Evolutionary conservation across 2,329 filamentous ascomycete species (phyloP).

Genomic region (Sphaerostilbella broomeana): DNA sequence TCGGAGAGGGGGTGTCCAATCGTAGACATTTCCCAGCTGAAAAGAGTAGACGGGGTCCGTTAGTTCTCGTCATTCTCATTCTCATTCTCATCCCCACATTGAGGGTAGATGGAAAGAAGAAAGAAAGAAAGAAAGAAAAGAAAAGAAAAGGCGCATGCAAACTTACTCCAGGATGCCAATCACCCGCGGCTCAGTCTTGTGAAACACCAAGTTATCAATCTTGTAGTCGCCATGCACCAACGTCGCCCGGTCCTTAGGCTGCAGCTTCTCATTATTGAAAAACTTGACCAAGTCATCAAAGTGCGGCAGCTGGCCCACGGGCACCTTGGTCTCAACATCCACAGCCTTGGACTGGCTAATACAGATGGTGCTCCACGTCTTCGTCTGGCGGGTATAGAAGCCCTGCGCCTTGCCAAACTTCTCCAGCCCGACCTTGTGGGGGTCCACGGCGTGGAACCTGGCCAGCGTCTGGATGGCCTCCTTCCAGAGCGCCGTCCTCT

Average conservation of each 20-base stretch:
- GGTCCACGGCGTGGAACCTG: conserved; percentile 71
- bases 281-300: conserved; percentile 74
- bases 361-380: conserved; percentile 74
- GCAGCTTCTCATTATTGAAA: conserved; percentile 61
- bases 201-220: conserved; percentile 85
- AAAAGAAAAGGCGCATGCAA: neutral
- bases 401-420: conserved; percentile 65
- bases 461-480: conserved; percentile 78
- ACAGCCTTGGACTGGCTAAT: conserved; percentile 65
- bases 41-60: conserved; percentile 4
- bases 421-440: conserved; percentile 59
- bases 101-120: no score
- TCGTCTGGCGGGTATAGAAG: conserved; percentile 82
- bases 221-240: conserved; percentile 96
- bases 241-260: conserved; percentile 70
- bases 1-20: conserved; percentile 94
- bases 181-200: conserved; percentile 78
- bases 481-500: conserved; percentile 77
- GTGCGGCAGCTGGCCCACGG: conserved; percentile 77
- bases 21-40: conserved; percentile 95
- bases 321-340: conserved; percentile 68
- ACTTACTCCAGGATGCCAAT: conserved; percentile 83
- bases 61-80: no score
- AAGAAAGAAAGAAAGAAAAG: no score
- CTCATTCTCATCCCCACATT: no score